phyloP scores from a whole-genome alignment of 2,329 filamentous ascomycete species.

The Penicillium sp. region DNA sequence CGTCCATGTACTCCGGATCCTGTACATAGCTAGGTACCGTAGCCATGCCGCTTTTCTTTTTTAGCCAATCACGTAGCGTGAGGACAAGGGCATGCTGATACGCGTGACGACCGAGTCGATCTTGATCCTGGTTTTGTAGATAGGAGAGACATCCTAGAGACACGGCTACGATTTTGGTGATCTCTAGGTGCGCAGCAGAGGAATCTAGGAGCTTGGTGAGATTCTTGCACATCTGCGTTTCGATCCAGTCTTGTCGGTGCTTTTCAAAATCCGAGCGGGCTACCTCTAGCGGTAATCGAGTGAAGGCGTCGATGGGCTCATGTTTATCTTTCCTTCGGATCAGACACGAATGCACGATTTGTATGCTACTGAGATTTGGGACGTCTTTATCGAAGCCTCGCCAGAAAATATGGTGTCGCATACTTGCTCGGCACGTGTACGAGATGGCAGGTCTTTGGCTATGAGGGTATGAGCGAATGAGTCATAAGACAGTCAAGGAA shows the following conservation, averaged over 20 bases:
- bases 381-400: background rate
- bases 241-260: conserved; percentile 14
- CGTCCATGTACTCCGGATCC: conserved; percentile 18
- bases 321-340: background rate
- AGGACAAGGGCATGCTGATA: conserved; percentile 15
- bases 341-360: background rate
- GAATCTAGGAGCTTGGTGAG: conserved; percentile 14
- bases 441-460: conserved; percentile 1
- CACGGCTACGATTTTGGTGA: conserved; percentile 27
- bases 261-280: background rate
- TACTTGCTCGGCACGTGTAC: conserved; percentile 7
- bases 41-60: background rate
- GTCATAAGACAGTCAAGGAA: background rate
- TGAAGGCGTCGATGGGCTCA: background rate
- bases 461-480: background rate
- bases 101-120: conserved; percentile 1
- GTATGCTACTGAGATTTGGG: background rate
- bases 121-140: background rate
- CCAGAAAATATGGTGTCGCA: conserved; percentile 9
- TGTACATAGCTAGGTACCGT: conserved; percentile 22
- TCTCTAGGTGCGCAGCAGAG: conserved; percentile 1
- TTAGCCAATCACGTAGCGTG: conserved; percentile 11
- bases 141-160: conserved; percentile 20
- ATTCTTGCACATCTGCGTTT: conserved; percentile 16
- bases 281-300: background rate